Evolutionary conservation across 1,139 yeast genomes (phyloP), one percentile per base, ranked within the genome.

Genomic region (Debaryomyces subglobosus): DNA sequence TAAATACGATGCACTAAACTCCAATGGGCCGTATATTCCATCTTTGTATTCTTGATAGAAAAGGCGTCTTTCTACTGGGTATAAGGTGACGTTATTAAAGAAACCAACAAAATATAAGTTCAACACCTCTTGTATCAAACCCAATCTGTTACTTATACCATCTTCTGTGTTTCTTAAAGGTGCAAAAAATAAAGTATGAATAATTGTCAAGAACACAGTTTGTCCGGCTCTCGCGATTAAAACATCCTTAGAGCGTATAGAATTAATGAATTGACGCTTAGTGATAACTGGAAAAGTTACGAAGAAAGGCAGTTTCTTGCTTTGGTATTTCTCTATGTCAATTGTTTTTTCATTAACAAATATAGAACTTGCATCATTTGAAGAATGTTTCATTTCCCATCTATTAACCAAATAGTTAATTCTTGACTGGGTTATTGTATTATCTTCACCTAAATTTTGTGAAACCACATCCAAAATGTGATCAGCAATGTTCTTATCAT

Each of bases 31-130:
- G 58, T 89, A 86, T 1, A 87, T 81, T 33, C 85, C 85, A 62
- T 89, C 96, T 51, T 79, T 79, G 57, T 81, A 85, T 59, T 90
- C 97, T 51, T 87, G 88, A 60, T 87, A 89, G 63, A 89, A 89
- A 44, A 86, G 81, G 53, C 85, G 79, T 53, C 92, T 72, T 58
- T 89, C 96, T 13, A 72, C 63, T 2, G 96, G 96, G 61, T 85
- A 90, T 9, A 86, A 75, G 1, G 94, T 80, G 59, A 89, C 71
- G 59, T 89, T 89, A 58, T 86, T 87, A 43, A 89, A 74, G 76
- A 89, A 82, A 1, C 97, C 96, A 45, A 85, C 84, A 63, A 84
- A 90, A 60, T 86, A 89, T 44, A 89, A 65, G 24, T 90, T 83
- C 20, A 86, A 73, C 3, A 85, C 78, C 60, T 88, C 90, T 64